These are phyloP conservation scores for Lentinula guzmanii DNA, from an alignment of 768 basidiomycete genomes.

Conservation along the genomic window DNA sequence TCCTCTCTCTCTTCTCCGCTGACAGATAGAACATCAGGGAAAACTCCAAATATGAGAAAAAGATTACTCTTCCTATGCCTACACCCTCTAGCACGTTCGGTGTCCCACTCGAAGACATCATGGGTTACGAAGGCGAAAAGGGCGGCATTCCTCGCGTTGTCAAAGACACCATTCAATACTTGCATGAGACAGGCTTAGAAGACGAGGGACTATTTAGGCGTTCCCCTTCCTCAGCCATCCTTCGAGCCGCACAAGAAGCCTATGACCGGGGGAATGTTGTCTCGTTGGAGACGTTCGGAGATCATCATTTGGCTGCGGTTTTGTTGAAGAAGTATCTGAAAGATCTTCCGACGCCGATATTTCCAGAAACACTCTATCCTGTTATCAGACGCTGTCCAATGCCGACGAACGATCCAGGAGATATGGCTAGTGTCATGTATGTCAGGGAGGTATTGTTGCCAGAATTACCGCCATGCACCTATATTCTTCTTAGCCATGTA, in stretches of 20 bases:
- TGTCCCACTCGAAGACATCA: constrained; percentile 73
- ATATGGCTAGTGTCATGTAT: constrained; percentile 56
- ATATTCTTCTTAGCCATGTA: constrained; percentile 67
- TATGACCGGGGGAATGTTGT: constrained; percentile 85
- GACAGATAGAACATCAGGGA: constrained; percentile 40
- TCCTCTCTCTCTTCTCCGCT: not conserved
- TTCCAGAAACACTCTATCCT: constrained; percentile 65
- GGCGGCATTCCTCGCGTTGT: constrained; percentile 78
- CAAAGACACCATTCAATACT: constrained; percentile 65
- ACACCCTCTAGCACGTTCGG: constrained; percentile 67
- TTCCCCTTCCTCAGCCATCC: constrained; percentile 65
- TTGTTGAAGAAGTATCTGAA: constrained; percentile 82
- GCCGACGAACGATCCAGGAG: constrained; percentile 42
- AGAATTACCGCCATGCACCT: constrained; percentile 61
- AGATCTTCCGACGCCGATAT: constrained; percentile 74
- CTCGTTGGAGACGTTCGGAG: constrained; percentile 67
- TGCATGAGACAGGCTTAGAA: constrained; percentile 63
- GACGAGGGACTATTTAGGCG: constrained; percentile 80
- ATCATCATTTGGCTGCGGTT: constrained; percentile 79
- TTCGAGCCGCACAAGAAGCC: constrained; percentile 74
- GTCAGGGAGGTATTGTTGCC: constrained; percentile 66
- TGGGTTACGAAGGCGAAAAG: constrained; percentile 82
- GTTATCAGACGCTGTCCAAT: constrained; percentile 62
- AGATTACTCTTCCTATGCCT: constrained; percentile 61
- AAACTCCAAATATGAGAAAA: constrained; percentile 68